Percentiles rank a stretch among this genome's conserved stretches.
These are phyloP conservation scores for Boletus vermiculosoides DNA, from an alignment of 768 basidiomycete genomes.

Conservation along the genomic window DNA sequence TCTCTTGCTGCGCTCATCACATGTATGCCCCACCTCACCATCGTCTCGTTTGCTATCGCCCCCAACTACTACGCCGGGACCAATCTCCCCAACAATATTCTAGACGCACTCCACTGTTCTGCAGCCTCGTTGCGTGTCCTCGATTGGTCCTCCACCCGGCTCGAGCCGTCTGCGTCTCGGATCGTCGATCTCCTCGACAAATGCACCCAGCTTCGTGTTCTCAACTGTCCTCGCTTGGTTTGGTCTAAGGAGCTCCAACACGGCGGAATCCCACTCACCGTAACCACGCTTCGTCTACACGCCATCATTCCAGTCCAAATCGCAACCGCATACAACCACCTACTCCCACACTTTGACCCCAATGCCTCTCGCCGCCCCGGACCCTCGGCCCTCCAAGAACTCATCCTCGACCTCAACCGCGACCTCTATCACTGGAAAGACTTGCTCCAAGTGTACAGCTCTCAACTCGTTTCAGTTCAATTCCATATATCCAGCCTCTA, in stretches of 20 bases:
- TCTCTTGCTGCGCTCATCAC: conserved; percentile 12
- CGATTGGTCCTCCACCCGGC: conserved; percentile 11
- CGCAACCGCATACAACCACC: neutral
- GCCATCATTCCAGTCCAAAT: neutral
- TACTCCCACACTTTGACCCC: neutral
- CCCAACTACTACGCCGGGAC: neutral
- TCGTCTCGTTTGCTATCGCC: conserved; percentile 19
- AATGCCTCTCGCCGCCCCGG: neutral
- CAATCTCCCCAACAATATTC: conserved; percentile 3
- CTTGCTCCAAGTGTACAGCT: conserved; percentile 13
- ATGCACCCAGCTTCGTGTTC: conserved; percentile 19
- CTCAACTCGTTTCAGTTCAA: conserved; percentile 19
- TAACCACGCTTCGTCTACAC: conserved; percentile 16
- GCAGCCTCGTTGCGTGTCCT: conserved; percentile 22
- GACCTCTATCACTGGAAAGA: conserved; percentile 6
- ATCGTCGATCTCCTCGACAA: conserved; percentile 6
- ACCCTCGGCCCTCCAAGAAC: conserved; percentile 16
- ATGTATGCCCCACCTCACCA: conserved; percentile 18
- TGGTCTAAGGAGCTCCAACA: conserved; percentile 8
- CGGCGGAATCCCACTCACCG: conserved; percentile 5
- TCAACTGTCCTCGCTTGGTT: conserved; percentile 6
- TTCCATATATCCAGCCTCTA: neutral
- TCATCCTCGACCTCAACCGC: conserved; percentile 12
- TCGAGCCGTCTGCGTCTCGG: neutral
- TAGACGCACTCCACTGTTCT: conserved; percentile 15